A percentile compares a stretch with the other conserved stretches of the same genome.
phyloP scores from a whole-genome alignment of 805 yeast genomes.

The Yarrowia sp. region DNA sequence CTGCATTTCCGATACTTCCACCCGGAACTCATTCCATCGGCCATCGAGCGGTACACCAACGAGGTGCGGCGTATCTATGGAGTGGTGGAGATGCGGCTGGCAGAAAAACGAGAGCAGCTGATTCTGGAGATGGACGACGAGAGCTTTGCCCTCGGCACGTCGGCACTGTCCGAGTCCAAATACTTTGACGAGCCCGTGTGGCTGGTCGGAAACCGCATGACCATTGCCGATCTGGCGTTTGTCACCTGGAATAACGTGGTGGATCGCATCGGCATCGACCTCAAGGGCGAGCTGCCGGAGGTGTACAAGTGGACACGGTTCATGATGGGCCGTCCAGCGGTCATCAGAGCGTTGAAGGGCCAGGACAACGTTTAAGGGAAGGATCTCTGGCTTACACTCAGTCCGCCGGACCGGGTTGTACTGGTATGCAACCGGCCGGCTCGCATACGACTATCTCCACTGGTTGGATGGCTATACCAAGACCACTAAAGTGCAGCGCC shows the following conservation, averaged over 20 bases:
- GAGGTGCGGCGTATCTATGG: slow-evolving; percentile 39
- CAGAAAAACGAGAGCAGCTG: slow-evolving; percentile 85
- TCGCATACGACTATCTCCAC: no score
- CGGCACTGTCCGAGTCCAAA: slow-evolving; percentile 79
- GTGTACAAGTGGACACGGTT: slow-evolving; percentile 93
- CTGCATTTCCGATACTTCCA: slow-evolving; percentile 91
- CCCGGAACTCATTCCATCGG: slow-evolving; percentile 77
- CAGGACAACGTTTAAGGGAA: slow-evolving; percentile 19
- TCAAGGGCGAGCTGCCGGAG: slow-evolving; percentile 79
- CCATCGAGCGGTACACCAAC: slow-evolving; percentile 68
- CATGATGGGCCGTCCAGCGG: slow-evolving; percentile 95
- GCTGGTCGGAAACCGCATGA: slow-evolving; percentile 81
- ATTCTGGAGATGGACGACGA: slow-evolving; percentile 83
- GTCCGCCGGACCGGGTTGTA: background rate
- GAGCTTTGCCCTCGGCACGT: slow-evolving; percentile 81
- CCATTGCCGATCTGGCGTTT: slow-evolving; percentile 86
- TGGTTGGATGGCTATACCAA: background rate
- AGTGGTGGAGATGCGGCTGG: slow-evolving; percentile 85
- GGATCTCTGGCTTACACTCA: background rate
- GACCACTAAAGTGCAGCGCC: background rate
- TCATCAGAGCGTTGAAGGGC: slow-evolving; percentile 65
- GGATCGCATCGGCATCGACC: slow-evolving; percentile 84
- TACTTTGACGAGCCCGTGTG: slow-evolving; percentile 92
- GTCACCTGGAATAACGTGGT: slow-evolving; percentile 98
- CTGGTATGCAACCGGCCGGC: background rate